phyloP scores from a whole-genome alignment of 1,139 yeast species.

The Blastobotrys indianensis region DNA sequence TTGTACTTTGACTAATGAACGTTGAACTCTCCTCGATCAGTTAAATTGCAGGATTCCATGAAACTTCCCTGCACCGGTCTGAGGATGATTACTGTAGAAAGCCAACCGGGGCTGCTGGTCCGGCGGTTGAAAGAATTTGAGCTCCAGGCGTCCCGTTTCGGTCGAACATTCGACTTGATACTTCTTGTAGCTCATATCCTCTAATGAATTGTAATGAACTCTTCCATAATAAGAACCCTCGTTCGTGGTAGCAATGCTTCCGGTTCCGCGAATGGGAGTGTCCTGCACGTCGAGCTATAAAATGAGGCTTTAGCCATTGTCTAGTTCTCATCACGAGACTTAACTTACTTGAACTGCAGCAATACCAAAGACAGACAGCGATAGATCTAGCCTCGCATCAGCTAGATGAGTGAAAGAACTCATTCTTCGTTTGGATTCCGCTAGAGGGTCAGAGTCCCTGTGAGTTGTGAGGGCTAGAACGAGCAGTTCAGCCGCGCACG shows the following conservation, averaged over 20 bases:
- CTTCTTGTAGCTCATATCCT: slow-evolving; percentile 23
- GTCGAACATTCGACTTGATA: slow-evolving; percentile 22
- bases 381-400: slow-evolving; percentile 20
- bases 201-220: slow-evolving; percentile 24
- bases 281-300: slow-evolving; percentile 18
- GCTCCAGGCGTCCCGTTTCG: slow-evolving; percentile 14
- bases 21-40: neutral
- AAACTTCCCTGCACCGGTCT: slow-evolving; percentile 10
- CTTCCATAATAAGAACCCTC: slow-evolving; percentile 25
- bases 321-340: neutral
- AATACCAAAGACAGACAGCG: slow-evolving; percentile 25
- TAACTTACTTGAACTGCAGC: slow-evolving; percentile 23
- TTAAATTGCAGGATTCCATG: slow-evolving; percentile 8
- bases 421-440: too few species aligned
- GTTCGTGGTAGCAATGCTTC: slow-evolving; percentile 23
- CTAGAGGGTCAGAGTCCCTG: too few species aligned
- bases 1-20: slow-evolving; percentile 50
- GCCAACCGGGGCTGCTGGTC: slow-evolving; percentile 9
- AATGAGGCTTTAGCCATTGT: neutral
- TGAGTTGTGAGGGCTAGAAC: slow-evolving; percentile 2
- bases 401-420: slow-evolving; percentile 15
- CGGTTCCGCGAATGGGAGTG: slow-evolving; percentile 27
- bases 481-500: neutral
- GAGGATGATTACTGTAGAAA: slow-evolving; percentile 9
- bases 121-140: slow-evolving; percentile 10